Evolutionary conservation across 2,329 filamentous ascomycete genomes (phyloP).

Genomic region (Penicillium sumatraense): DNA sequence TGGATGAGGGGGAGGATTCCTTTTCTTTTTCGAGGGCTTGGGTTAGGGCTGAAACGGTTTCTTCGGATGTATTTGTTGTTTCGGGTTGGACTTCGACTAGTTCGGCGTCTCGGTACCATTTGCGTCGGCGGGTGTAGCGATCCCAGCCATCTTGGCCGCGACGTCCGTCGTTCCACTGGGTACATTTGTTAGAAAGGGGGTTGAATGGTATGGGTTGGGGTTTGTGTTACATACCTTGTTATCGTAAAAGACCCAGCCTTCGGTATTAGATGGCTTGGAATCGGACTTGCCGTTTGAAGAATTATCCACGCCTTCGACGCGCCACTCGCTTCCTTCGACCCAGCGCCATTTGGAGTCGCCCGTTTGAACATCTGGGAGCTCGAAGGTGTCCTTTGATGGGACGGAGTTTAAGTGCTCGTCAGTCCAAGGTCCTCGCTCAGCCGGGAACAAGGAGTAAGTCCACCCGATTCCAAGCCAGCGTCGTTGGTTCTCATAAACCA

Average conservation of each 20-base stretch:
- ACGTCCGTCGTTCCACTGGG: conserved; percentile 84
- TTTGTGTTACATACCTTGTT: conserved; percentile 71
- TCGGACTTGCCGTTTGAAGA: conserved; percentile 40
- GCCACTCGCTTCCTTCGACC: conserved; percentile 85
- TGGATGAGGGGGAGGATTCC: too few species aligned
- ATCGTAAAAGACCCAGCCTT: conserved; percentile 97
- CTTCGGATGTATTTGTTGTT: conserved; percentile 50
- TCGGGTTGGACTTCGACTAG: conserved; percentile 71
- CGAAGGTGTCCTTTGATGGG: conserved; percentile 73
- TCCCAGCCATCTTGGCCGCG: conserved; percentile 89
- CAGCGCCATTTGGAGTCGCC: conserved; percentile 73
- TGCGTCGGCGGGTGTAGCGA: conserved; percentile 86
- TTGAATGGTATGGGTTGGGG: neutral
- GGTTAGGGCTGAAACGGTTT: conserved; percentile 42
- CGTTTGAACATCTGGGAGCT: conserved; percentile 68
- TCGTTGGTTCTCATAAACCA: conserved; percentile 93
- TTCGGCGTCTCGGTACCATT: conserved; percentile 97
- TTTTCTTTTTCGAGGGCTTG: conserved; percentile 26
- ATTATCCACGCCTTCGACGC: conserved; percentile 69
- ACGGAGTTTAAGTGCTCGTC: conserved; percentile 90
- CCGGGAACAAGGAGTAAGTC: conserved; percentile 88
- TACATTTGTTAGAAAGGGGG: conserved; percentile 5
- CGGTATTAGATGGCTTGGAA: conserved; percentile 56
- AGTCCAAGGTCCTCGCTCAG: conserved; percentile 90
- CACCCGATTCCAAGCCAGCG: conserved; percentile 94